Conservation (phyloP, 306 rosid species). For the Canavalia ensiformis region DNA sequence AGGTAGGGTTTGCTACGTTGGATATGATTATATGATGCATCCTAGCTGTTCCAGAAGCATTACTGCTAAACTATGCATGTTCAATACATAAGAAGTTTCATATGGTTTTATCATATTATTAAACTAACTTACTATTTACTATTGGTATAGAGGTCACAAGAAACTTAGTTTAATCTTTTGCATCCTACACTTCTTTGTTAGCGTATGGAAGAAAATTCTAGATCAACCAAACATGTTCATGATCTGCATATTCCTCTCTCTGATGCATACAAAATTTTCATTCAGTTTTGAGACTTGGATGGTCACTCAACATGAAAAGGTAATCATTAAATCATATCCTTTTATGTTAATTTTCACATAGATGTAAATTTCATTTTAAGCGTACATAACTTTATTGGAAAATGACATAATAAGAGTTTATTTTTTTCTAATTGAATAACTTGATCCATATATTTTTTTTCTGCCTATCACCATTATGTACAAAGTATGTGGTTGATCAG, state of each 20-base stretch:
- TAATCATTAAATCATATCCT: slow-evolving; percentile 49
- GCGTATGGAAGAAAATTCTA: slow-evolving; percentile 75
- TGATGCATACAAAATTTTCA: slow-evolving; percentile 74
- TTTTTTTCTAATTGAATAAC: slow-evolving; percentile 43
- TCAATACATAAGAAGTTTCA: slow-evolving; percentile 19
- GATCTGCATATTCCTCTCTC: slow-evolving; percentile 69
- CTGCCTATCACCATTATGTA: not conserved
- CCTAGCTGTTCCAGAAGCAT: slow-evolving; percentile 36
- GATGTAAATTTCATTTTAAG: slow-evolving; percentile 11
- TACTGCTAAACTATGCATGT: slow-evolving; percentile 37
- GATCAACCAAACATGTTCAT: slow-evolving; percentile 69
- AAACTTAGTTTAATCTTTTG: slow-evolving; percentile 78
- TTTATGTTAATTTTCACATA: slow-evolving; percentile 40
- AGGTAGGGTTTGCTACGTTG: slow-evolving; percentile 31
- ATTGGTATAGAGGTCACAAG: slow-evolving; percentile 79
- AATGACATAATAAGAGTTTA: slow-evolving; percentile 35
- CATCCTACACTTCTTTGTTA: slow-evolving; percentile 72
- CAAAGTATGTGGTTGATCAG: slow-evolving; percentile 11
- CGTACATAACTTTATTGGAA: slow-evolving; percentile 29
- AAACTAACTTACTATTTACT: slow-evolving; percentile 46
- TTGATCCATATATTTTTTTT: slow-evolving; percentile 25
- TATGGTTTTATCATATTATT: slow-evolving; percentile 26
- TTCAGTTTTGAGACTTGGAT: slow-evolving; percentile 90
- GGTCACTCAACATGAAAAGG: slow-evolving; percentile 90
- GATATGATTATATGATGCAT: slow-evolving; percentile 31